These are phyloP conservation scores for Monosporascus sp. DNA, from an alignment of 2,329 filamentous ascomycete species.

Conservation along the genomic window DNA sequence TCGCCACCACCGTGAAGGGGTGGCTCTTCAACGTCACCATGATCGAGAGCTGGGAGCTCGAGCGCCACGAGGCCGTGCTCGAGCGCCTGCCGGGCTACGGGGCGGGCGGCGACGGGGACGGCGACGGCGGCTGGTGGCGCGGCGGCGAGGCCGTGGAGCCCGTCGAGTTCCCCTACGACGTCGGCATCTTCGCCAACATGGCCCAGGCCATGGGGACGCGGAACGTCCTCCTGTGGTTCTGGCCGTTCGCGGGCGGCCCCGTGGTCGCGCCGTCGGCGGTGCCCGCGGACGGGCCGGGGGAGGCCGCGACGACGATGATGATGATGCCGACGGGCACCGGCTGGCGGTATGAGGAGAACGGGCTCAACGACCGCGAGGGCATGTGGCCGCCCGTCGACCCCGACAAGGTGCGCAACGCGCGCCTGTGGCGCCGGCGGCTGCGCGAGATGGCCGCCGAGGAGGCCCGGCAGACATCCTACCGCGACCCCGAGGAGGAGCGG, in stretches of 20 bases:
- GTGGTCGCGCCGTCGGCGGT: slow-evolving; percentile 26
- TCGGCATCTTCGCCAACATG: slow-evolving; percentile 71
- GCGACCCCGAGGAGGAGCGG: slow-evolving; percentile 37
- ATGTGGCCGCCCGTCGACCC: slow-evolving; percentile 63
- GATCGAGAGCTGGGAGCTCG: slow-evolving; percentile 74
- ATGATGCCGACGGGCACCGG: slow-evolving; percentile 31
- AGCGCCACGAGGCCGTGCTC: slow-evolving; percentile 56
- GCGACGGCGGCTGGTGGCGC: slow-evolving; percentile 32
- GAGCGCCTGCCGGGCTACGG: slow-evolving; percentile 39
- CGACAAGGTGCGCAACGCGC: slow-evolving; percentile 48
- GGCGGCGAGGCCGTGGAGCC: slow-evolving; percentile 38
- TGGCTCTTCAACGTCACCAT: slow-evolving; percentile 69
- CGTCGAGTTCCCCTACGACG: slow-evolving; percentile 78
- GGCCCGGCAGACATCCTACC: neutral
- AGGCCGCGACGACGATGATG: slow-evolving; percentile 4
- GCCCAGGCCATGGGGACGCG: slow-evolving; percentile 68
- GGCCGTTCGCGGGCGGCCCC: slow-evolving; percentile 57
- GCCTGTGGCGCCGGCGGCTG: slow-evolving; percentile 31
- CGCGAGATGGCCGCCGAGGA: slow-evolving; percentile 20
- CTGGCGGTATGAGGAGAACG: slow-evolving; percentile 69
- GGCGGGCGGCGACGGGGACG: slow-evolving; percentile 28
- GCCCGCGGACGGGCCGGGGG: slow-evolving; percentile 5
- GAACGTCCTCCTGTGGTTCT: slow-evolving; percentile 64
- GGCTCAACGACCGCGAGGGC: slow-evolving; percentile 60
- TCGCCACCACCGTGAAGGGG: slow-evolving; percentile 56